These are phyloP conservation scores for Salvia hispanica DNA, from an alignment of 257 asterid genomes.

Conservation along the genomic window DNA sequence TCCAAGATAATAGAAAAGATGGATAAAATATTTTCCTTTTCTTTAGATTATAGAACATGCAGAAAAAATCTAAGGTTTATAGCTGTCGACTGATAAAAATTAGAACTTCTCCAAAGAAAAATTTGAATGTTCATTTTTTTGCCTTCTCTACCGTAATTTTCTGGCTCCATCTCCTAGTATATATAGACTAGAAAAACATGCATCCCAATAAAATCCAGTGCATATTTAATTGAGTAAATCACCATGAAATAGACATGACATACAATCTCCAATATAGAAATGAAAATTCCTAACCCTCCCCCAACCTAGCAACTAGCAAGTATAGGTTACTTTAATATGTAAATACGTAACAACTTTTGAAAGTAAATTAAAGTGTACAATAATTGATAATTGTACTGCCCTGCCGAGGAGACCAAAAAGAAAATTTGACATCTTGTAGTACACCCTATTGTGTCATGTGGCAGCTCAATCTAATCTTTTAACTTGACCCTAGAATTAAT, in stretches of 20 bases:
- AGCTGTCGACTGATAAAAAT: no score
- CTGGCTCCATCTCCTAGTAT: no score
- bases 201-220: neutral
- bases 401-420: neutral
- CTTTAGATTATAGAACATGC: no score
- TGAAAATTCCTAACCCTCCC: neutral
- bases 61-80: no score
- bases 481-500: neutral
- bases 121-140: no score
- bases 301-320: no score
- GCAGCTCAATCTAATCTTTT: slow-evolving; percentile 11
- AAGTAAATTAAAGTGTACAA: neutral
- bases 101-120: no score
- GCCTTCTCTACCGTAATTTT: no score
- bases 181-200: no score
- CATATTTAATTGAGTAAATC: neutral
- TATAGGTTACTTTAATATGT: neutral
- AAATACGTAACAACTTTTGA: neutral
- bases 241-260: slow-evolving; percentile 6
- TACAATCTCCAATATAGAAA: neutral
- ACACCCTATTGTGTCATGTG: slow-evolving; percentile 11
- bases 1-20: no score
- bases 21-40: no score
- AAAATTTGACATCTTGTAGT: neutral
- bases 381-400: neutral